Evolutionary conservation across 352 stramenopile genomes (phyloP), one percentile per base, ranked within the genome.

Genomic region (Pythium scleroteichum): DNA sequence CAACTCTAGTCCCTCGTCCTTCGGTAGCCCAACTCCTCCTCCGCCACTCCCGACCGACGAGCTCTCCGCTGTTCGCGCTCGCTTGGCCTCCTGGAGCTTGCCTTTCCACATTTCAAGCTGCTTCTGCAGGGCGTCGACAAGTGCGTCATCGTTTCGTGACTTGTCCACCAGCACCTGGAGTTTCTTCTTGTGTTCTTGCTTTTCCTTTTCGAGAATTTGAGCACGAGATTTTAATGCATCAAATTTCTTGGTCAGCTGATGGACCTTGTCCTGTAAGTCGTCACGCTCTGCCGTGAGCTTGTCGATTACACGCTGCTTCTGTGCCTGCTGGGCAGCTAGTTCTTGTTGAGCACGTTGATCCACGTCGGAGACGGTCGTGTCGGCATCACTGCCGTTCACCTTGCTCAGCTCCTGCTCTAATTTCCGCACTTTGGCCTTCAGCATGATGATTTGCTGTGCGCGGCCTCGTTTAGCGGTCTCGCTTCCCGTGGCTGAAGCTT

Each of bases 401-500:
- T 58, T 62, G 53, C 29, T 10, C 7, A 89, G 63, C 26, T 80
- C 66, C 10, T 61, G 53, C 50, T 92, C 68, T 1, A 92, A 72
- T 58, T 89, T 89, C 54, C 91, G 91, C 35, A 95, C 68, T 53
- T 92, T 92, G 24, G 81, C 68, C 54, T 90, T 90, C 4, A 95
- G 75, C 73, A 93, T 89, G 39, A 94, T 71, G 45, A 95, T 95
- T 39, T 91, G 85, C 67, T 95, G 84, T 14, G 82, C 79, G n/a
- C 86, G 68, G 5, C 82, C 83, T 12, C 84, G 75, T 9, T 83
- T 84, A 23, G 63, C 65, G 6, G 48, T 44, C 13, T 45, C 52
- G 4, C 53, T 66, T 19, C 68, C 76, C 0, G 22, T n/a, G 17
- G 26, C 32, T 3, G 35, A 35, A 32, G 70, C 74, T 5, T 82